These are phyloP conservation scores for Syncephalastrum sp. DNA, from an alignment of 371 early-diverging fungal species.

Conservation along the genomic window DNA sequence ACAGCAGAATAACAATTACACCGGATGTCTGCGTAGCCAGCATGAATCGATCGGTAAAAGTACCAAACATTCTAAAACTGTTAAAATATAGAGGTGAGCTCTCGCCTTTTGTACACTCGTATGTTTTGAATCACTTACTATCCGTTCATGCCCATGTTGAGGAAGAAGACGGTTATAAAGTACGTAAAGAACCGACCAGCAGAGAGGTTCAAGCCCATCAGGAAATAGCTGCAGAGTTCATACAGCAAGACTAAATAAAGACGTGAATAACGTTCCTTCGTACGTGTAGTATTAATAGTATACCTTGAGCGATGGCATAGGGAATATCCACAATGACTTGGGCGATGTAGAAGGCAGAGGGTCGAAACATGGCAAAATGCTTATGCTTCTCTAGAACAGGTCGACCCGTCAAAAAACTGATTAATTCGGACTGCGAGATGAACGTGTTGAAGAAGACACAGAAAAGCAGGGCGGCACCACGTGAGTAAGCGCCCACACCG, in stretches of 20 bases:
- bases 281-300: conserved; percentile 13
- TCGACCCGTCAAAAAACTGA: conserved; percentile 50
- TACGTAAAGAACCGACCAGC: conserved; percentile 50
- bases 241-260: conserved; percentile 17
- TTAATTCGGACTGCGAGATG: conserved; percentile 47
- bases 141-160: conserved; percentile 46
- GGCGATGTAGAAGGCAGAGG: conserved; percentile 58
- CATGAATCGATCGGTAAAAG: conserved; percentile 40
- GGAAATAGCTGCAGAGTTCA: conserved; percentile 41
- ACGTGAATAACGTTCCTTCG: conserved; percentile 23
- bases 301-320: conserved; percentile 32
- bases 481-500: conserved; percentile 61
- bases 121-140: conserved; percentile 27
- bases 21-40: conserved; percentile 48
- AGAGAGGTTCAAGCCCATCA: conserved; percentile 44
- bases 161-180: conserved; percentile 34
- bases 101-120: conserved; percentile 20
- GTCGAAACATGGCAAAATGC: conserved; percentile 61
- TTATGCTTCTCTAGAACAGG: conserved; percentile 66
- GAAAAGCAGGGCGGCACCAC: conserved; percentile 69
- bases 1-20: conserved; percentile 40
- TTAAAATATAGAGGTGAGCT: conserved; percentile 34
- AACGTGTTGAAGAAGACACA: conserved; percentile 54
- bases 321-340: conserved; percentile 46
- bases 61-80: conserved; percentile 51